Base-by-base conservation (phyloP, 1,284 basidiomycete species). In the Ceratobasidium sp. region DNA sequence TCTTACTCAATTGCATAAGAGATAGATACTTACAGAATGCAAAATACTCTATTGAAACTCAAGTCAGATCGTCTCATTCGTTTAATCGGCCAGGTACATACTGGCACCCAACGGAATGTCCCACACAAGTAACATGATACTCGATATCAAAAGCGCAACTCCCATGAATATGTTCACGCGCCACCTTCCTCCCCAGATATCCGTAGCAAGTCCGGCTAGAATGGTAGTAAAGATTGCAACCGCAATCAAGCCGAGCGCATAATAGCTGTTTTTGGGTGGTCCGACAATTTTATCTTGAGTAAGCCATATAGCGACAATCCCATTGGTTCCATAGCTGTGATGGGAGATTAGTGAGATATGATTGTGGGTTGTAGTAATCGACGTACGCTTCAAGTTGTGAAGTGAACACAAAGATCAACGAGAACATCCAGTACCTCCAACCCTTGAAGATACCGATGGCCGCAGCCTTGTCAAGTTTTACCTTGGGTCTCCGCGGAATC, bases 361-460 rank as follows among this genome's bases (percentile, higher is more conserved):
- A 33, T 33, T 4, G 33, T 33, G 33, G 33, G 12, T n/a, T 13
- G 7, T 23, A 17, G 0, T 13, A 23, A 38, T 10, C 33, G 23
- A 66, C 73, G 28, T 26, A 75, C 73, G 73, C 73, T 62, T 75
- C 73, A n/a, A 75, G 62, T n/a, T 66, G 62, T 3, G 59, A 64
- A 23, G 73, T 75, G 3, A 66, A 48, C 9, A 75, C 73, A 38
- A 75, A 75, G 4, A 75, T 46, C 23, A 66, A 40, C 50, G 73
- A 75, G n/a, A 75, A 75, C 73, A 75, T 75, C 73, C 73, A 75
- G 56, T 75, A 75, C 26, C 73, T 38, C 73, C 73, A 75, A 17
- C 73, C 73, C 3, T 7, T 23, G 26, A 75, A 75, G 15, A 75
- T 66, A 17, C 52, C 6, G 20, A 66, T 75, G 3, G 66, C 73